A percentile compares a stretch with the other conserved stretches of the same genome.
Evolutionary conservation across 257 asterid genomes (phyloP).

Genomic region (Capsicum chinense): DNA sequence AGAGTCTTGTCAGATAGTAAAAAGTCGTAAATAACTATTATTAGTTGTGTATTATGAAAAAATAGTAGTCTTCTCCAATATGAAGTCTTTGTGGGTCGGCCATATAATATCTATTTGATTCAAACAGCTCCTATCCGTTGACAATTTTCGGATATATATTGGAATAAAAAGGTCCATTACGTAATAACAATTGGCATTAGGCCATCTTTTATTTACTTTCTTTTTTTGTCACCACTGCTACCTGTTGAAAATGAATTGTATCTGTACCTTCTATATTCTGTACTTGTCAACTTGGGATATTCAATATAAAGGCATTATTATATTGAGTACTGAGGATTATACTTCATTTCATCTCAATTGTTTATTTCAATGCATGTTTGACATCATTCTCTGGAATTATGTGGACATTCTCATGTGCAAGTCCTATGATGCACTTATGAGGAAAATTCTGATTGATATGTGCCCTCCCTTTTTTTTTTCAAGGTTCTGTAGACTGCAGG

Average conservation of each 20-base stretch:
- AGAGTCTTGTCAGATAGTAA: neutral
- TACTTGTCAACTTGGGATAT: neutral
- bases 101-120: slow-evolving; percentile 13
- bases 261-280: neutral
- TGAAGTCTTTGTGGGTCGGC: neutral
- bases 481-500: neutral
- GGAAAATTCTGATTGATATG: neutral
- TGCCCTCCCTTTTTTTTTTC: neutral
- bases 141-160: neutral
- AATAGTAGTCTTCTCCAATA: neutral
- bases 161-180: neutral
- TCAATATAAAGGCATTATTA: neutral
- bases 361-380: neutral
- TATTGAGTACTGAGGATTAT: slow-evolving; percentile 9
- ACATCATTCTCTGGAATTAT: slow-evolving; percentile 16
- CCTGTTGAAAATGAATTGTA: slow-evolving; percentile 7
- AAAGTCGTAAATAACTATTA: neutral
- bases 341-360: neutral
- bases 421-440: neutral
- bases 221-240: neutral
- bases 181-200: neutral
- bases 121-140: neutral
- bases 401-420: neutral
- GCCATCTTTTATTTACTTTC: neutral
- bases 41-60: neutral